These are phyloP conservation scores for Acacia confusa DNA, from an alignment of 306 rosid genomes.

Conservation along the genomic window DNA sequence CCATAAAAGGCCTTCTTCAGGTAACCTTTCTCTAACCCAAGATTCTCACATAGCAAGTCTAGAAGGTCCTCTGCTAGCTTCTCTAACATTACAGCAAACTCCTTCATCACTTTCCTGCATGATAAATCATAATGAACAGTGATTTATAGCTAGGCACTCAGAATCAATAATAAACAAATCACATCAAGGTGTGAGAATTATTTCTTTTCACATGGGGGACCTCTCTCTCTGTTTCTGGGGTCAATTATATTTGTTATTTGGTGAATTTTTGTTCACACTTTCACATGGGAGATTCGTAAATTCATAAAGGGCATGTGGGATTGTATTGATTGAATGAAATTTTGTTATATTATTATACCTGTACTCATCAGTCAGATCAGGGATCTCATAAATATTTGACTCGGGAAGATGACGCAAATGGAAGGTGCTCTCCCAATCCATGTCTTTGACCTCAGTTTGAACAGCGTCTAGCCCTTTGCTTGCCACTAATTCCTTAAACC, in stretches of 20 bases:
- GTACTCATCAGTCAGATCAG: constrained; percentile 60
- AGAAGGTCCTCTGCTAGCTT: constrained; percentile 48
- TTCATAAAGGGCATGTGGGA: background rate
- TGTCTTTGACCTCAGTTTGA: constrained; percentile 55
- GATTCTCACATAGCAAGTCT: constrained; percentile 7
- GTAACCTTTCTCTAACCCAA: constrained; percentile 1
- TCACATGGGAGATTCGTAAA: background rate
- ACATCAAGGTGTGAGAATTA: background rate
- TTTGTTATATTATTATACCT: constrained; percentile 22
- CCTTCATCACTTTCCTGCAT: constrained; percentile 57
- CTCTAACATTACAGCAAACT: constrained; percentile 54
- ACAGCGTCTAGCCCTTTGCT: constrained; percentile 53
- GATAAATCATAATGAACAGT: background rate
- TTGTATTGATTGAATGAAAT: too few species aligned
- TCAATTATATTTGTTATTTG: background rate
- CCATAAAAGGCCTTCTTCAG: constrained; percentile 3
- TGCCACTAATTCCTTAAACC: constrained; percentile 57
- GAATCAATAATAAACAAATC: background rate
- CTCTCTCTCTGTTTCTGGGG: background rate
- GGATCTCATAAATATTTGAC: constrained; percentile 57
- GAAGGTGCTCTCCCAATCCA: constrained; percentile 80
- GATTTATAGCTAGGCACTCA: background rate
- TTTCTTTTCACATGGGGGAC: background rate
- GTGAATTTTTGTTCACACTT: background rate
- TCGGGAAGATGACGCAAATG: constrained; percentile 58